phyloP scores from a whole-genome alignment of 2,329 filamentous ascomycete genomes.

The Diatrype stigma region DNA sequence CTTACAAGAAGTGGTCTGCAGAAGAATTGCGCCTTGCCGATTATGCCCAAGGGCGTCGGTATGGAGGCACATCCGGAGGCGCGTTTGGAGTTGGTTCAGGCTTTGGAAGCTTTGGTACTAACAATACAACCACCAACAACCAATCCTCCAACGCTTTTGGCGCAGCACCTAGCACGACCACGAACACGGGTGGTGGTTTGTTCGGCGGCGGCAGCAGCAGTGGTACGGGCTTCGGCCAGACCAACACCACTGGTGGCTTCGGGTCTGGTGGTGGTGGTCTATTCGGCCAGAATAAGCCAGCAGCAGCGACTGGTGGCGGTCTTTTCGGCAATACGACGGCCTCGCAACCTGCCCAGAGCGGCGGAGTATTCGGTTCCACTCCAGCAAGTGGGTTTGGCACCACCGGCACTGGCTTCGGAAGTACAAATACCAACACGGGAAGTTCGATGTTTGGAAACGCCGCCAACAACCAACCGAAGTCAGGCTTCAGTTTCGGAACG shows the following conservation, averaged over 20 bases:
- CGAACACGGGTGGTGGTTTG: conserved; percentile 32
- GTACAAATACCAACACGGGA: conserved; percentile 29
- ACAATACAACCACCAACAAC: conserved; percentile 23
- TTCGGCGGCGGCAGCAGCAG: conserved; percentile 35
- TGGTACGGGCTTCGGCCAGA: conserved; percentile 22
- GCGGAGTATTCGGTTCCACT: conserved; percentile 23
- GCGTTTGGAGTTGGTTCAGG: conserved; percentile 67
- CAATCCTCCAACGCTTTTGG: conserved; percentile 26
- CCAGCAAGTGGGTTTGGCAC: conserved; percentile 47
- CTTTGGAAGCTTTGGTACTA: conserved; percentile 50
- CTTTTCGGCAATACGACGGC: conserved; percentile 34
- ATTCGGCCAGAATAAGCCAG: conserved; percentile 36
- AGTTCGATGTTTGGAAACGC: conserved; percentile 35
- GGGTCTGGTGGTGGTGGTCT: conserved; percentile 29
- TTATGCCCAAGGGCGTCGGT: conserved; percentile 81
- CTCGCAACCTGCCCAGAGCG: conserved; percentile 18
- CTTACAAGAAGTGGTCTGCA: conserved; percentile 87
- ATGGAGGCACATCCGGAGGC: conserved; percentile 80
- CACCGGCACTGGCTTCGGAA: conserved; percentile 44
- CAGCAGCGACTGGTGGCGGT: conserved; percentile 22
- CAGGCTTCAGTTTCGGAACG: conserved; percentile 22
- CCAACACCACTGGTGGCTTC: conserved; percentile 19
- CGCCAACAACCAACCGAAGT: conserved; percentile 19
- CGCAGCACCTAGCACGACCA: conserved; percentile 27
- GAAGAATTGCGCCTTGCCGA: conserved; percentile 80